A percentile compares a stretch with the other conserved stretches of the same genome.
Conservation (phyloP, 164 flowering plant genomes). For the Kalanchoe fedtschenkoi region DNA sequence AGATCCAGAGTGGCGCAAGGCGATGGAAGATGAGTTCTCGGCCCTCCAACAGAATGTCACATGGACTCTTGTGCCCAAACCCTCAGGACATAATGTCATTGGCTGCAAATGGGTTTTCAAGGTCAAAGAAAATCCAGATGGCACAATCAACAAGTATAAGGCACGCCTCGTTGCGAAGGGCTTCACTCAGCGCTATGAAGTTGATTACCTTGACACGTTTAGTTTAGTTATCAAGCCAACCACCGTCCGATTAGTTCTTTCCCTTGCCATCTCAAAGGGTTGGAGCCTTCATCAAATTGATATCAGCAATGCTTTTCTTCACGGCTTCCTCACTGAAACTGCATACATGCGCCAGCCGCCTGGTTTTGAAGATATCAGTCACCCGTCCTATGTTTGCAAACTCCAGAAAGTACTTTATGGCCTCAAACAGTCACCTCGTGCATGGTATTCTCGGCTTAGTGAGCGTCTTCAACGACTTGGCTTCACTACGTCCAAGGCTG, state of each 20-base stretch:
- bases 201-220: not conserved
- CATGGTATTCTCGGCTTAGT: not conserved
- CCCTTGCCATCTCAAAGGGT: not conserved
- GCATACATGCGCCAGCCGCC: not conserved
- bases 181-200: not conserved
- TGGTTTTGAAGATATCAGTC: not conserved
- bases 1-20: not conserved
- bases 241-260: not conserved
- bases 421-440: not conserved
- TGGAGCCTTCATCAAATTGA: not conserved
- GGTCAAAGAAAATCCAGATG: not conserved
- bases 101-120: slow-evolving; percentile 7
- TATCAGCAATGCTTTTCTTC: not conserved
- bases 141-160: not conserved
- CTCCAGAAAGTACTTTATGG: not conserved
- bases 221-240: slow-evolving; percentile 1
- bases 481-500: not conserved
- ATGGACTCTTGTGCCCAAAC: not conserved
- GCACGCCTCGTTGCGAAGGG: not conserved
- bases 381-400: not conserved
- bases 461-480: not conserved
- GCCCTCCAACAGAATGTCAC: not conserved
- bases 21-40: not conserved
- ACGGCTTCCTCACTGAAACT: not conserved
- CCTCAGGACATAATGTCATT: not conserved